Percentiles rank a stretch among this genome's conserved stretches.
These are phyloP conservation scores for Vanrija sp. DNA, from an alignment of 1,284 basidiomycete species.

Conservation along the genomic window DNA sequence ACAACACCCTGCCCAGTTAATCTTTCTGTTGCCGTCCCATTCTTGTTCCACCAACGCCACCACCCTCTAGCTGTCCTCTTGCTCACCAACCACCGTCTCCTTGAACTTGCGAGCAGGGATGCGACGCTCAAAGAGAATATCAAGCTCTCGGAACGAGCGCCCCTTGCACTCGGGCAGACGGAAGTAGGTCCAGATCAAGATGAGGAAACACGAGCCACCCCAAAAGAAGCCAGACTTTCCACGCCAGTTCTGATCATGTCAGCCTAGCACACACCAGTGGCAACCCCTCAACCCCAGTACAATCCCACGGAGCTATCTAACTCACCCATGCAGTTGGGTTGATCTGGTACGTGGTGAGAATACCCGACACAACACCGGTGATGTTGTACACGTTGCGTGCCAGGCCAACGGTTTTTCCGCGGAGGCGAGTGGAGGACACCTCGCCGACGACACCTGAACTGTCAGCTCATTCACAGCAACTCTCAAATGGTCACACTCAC, in stretches of 20 bases:
- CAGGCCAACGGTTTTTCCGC: constrained; percentile 53
- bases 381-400: constrained; percentile 49
- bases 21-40: no score
- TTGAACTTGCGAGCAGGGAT: constrained; percentile 42
- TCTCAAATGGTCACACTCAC: neutral
- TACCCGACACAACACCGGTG: constrained; percentile 22
- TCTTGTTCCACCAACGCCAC: neutral
- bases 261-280: neutral
- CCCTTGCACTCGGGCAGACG: constrained; percentile 47
- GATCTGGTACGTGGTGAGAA: constrained; percentile 23
- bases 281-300: no score
- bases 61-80: constrained; percentile 16
- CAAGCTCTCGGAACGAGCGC: constrained; percentile 45
- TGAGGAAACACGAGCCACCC: constrained; percentile 28
- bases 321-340: constrained; percentile 17
- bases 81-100: constrained; percentile 31
- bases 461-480: constrained; percentile 14
- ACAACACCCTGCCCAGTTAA: no score
- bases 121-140: constrained; percentile 40
- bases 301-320: constrained; percentile 20
- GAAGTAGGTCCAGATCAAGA: constrained; percentile 31
- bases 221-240: constrained; percentile 13
- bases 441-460: constrained; percentile 43
- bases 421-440: constrained; percentile 46
- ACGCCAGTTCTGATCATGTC: neutral